Evolutionary conservation across 106 monocot species (phyloP).

Genomic region (Dendrobium officinale): DNA sequence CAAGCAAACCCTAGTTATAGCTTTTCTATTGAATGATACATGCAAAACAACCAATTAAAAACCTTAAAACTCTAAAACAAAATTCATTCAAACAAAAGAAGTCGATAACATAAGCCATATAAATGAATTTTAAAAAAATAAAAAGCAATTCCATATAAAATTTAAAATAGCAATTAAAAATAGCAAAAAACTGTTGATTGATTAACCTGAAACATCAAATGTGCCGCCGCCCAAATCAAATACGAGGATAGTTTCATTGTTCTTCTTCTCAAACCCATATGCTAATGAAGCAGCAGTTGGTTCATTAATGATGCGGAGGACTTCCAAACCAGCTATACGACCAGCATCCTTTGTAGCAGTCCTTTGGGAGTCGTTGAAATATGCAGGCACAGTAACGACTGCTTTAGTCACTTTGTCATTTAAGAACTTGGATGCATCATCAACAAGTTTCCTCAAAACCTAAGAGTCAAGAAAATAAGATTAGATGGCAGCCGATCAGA

Average conservation of each 20-base stretch:
- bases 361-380: constrained; percentile 86
- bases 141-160: no score
- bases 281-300: constrained; percentile 80
- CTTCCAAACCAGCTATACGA: constrained; percentile 85
- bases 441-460: constrained; percentile 68
- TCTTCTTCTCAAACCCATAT: constrained; percentile 92
- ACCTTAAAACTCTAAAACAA: no score
- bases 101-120: no score
- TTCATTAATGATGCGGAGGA: constrained; percentile 86
- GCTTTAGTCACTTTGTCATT: constrained; percentile 91
- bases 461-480: not conserved
- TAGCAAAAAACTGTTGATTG: no score
- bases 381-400: constrained; percentile 84
- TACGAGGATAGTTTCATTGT: constrained; percentile 82
- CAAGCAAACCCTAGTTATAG: not conserved
- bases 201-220: constrained; percentile 80
- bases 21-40: no score
- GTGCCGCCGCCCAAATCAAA: constrained; percentile 90
- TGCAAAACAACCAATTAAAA: no score
- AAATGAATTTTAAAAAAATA: no score
- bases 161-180: no score
- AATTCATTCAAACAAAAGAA: no score
- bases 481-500: no score
- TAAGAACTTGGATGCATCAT: constrained; percentile 80
- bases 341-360: constrained; percentile 92